Base-by-base conservation (phyloP, 768 basidiomycete genomes). In the Arthromyces matolae region DNA sequence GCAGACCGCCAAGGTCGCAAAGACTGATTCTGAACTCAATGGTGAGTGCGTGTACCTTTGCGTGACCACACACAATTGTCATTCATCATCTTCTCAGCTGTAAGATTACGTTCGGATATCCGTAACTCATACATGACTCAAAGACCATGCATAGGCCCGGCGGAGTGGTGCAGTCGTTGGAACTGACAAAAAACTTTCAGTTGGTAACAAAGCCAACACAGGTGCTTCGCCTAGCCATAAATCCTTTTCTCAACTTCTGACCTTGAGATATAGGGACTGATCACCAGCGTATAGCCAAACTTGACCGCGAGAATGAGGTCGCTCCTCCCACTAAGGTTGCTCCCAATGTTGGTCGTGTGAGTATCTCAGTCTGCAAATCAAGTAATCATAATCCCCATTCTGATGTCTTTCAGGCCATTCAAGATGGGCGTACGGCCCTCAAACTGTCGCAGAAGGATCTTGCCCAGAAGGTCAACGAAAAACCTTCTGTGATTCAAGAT, bases 221-320 rank as follows among this genome's bases (percentile, higher is more conserved):
- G 84, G 90, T 90, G 33, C 34, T 72, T 64, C 43, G 19, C 19
- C 13, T 31, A 46, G 37, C 9, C 38, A 3, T 14, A 12, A 20
- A 9, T 28, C 14, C 32, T n/a, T 16, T 14, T 23, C 4, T 18
- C 6, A n/a, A 14, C 22, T 9, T 23, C 35, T 39, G 14, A 42
- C 14, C n/a, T 10, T 46, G 10, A 8, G 13, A 19, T 36, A 12
- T 39, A 93, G 91, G 89, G 28, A 89, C 90, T 54, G 93, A 97
- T 69, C 92, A 95, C 71, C 90, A 93, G 63, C 82, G 81, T 47
- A 93, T 94, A 63, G 93, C 89, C 20, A 94, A 94, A 62, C 84
- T 97, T 34, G 93, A 94, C 67, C 82, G 90, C 35, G 92, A 96
- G 58, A 94, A 97, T 65, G 93, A 95, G 61, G 93, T 95, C 19